Percentiles rank a stretch among this genome's conserved stretches.
phyloP scores from a whole-genome alignment of 192 early-diverging fungal species.

The Radiomyces spectabilis region DNA sequence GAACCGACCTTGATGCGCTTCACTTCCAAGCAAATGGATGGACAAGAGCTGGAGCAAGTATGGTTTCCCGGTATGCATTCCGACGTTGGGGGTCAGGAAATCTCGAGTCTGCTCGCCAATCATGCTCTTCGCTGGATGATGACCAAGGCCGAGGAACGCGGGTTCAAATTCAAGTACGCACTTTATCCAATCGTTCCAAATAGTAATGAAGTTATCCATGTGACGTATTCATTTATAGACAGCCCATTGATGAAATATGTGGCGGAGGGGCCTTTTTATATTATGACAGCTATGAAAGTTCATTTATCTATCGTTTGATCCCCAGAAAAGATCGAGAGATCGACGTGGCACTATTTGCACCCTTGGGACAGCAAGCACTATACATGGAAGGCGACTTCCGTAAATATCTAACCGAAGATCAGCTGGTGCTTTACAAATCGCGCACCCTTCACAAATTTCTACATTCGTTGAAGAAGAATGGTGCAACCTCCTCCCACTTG shows the following conservation, averaged over 20 bases:
- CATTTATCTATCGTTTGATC: neutral
- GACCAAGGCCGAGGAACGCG: constrained; percentile 1
- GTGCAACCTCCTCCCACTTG: too few species aligned
- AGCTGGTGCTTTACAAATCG: constrained; percentile 2
- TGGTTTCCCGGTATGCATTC: constrained; percentile 19
- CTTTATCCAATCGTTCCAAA: neutral
- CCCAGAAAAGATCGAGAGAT: constrained; percentile 12
- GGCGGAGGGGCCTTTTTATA: neutral
- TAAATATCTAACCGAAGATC: neutral
- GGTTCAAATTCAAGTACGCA: constrained; percentile 1
- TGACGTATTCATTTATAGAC: neutral
- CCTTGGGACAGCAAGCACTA: neutral
- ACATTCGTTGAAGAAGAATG: too few species aligned
- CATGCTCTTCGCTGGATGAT: constrained; percentile 17
- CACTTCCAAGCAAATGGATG: neutral
- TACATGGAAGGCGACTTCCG: neutral
- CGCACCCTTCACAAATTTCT: too few species aligned
- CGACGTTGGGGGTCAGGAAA: constrained; percentile 7
- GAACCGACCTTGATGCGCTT: constrained; percentile 5
- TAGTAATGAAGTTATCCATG: neutral
- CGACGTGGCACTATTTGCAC: neutral
- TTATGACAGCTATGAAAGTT: constrained; percentile 4
- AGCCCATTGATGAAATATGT: neutral
- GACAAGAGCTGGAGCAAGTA: constrained; percentile 6
- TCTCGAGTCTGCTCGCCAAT: neutral